Evolutionary conservation across 495 filamentous ascomycete species (phyloP).

Genomic region (Penicillium silybi): DNA sequence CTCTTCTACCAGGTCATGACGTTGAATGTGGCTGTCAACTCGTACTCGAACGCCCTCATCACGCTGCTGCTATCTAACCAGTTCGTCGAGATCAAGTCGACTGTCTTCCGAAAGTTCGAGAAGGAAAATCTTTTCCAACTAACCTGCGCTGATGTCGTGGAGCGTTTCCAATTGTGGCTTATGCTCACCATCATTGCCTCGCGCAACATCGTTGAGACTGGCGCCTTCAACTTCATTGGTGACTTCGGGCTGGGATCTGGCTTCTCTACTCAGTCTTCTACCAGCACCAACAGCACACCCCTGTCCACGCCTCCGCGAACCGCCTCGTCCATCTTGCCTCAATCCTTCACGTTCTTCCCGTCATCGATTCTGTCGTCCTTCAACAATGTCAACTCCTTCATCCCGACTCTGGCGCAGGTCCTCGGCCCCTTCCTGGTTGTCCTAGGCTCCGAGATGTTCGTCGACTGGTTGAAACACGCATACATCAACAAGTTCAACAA

Average conservation of each 20-base stretch:
- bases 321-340: slow-evolving; percentile 67
- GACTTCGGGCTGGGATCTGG: slow-evolving; percentile 31
- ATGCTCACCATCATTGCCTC: slow-evolving; percentile 95
- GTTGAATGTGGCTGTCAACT: slow-evolving; percentile 96
- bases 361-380: slow-evolving; percentile 43
- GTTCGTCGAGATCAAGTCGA: slow-evolving; percentile 97
- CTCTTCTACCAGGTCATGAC: slow-evolving; percentile 97
- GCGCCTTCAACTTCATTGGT: slow-evolving; percentile 46
- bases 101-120: slow-evolving; percentile 96
- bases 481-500: slow-evolving; percentile 99
- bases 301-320: slow-evolving; percentile 46
- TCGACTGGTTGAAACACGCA: slow-evolving; percentile 96
- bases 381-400: slow-evolving; percentile 41
- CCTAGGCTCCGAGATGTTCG: slow-evolving; percentile 91
- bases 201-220: slow-evolving; percentile 92
- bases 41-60: slow-evolving; percentile 92
- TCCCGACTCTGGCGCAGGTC: slow-evolving; percentile 79
- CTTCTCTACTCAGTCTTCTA: slow-evolving; percentile 26
- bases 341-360: slow-evolving; percentile 84
- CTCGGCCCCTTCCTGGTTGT: slow-evolving; percentile 89
- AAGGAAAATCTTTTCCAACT: slow-evolving; percentile 97
- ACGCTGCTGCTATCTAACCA: slow-evolving; percentile 91
- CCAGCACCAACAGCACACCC: slow-evolving; percentile 44
- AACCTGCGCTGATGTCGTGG: slow-evolving; percentile 93
- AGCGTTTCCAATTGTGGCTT: slow-evolving; percentile 95